These are phyloP conservation scores for Metschnikowia gelsemii DNA, from an alignment of 805 yeast species.

Conservation along the genomic window DNA sequence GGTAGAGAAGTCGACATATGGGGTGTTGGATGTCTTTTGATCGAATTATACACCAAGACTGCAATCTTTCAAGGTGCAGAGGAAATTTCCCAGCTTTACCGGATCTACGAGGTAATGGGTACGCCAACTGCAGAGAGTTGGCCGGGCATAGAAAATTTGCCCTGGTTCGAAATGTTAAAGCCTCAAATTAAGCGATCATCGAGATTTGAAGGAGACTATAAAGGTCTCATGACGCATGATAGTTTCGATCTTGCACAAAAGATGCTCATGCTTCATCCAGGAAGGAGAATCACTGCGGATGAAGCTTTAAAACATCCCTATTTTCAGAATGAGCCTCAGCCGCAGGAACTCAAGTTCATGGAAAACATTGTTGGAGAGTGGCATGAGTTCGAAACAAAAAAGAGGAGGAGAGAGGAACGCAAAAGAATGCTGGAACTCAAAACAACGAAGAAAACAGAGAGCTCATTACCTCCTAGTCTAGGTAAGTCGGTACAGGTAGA, in stretches of 20 bases:
- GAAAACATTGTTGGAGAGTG: slow-evolving; percentile 75
- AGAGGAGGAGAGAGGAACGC: slow-evolving; percentile 55
- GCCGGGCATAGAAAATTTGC: slow-evolving; percentile 76
- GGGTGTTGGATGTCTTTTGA: slow-evolving; percentile 92
- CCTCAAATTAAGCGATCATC: slow-evolving; percentile 46
- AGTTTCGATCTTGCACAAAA: slow-evolving; percentile 65
- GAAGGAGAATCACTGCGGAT: slow-evolving; percentile 60
- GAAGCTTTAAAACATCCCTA: slow-evolving; percentile 71
- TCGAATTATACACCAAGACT: slow-evolving; percentile 71
- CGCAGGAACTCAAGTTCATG: slow-evolving; percentile 57
- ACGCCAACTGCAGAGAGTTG: slow-evolving; percentile 72
- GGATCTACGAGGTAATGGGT: slow-evolving; percentile 83
- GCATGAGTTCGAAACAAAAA: slow-evolving; percentile 96
- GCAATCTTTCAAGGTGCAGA: slow-evolving; percentile 88
- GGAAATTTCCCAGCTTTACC: slow-evolving; percentile 78
- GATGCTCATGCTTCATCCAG: slow-evolving; percentile 69
- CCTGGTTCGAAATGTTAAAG: slow-evolving; percentile 88
- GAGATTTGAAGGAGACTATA: slow-evolving; percentile 32
- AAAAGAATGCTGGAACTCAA: slow-evolving; percentile 35
- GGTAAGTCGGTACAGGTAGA: slow-evolving; percentile 4
- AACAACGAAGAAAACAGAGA: slow-evolving; percentile 17
- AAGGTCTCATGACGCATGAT: slow-evolving; percentile 43
- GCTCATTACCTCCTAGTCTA: slow-evolving; percentile 8
- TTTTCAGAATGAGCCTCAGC: slow-evolving; percentile 66
- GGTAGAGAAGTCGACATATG: slow-evolving; percentile 91